Base-by-base conservation (phyloP, 2,329 filamentous ascomycete species). In the Pseudogymnoascus sp. region DNA sequence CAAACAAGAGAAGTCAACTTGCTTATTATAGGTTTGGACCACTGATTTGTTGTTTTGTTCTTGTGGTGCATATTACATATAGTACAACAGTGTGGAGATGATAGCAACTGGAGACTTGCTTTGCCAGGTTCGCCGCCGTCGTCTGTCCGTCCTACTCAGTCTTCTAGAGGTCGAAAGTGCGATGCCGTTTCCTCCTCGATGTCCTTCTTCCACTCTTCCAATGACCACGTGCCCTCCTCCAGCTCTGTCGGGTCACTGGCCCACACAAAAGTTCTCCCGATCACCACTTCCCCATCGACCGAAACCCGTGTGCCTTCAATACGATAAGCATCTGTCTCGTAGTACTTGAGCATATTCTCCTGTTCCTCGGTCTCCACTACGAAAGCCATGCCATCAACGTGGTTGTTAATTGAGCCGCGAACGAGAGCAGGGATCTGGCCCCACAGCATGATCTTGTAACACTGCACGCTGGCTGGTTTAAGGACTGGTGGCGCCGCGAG, bases 171-270 rank as follows among this genome's bases (percentile, higher is more conserved):
- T 61, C 44, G 63, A 65, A 67, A 67, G 40, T 67, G 65, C 26
- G 65, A 67, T 62, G 60, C 60, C 63, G 65, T 66, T 64, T 67
- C 63, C 63, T 67, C 63, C 44, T 66, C 65, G 19, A 67, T 63
- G 42, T 21, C 53, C 24, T 62, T 67, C 64, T 64, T 64, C 64
- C 64, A 67, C 37, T 65, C 64, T 62, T 67, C 64, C 59, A 65
- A 64, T 33, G 65, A 67, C 64, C 66, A 67, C 38, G 44, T 63
- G 31, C 66, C 65, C 38, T 65, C 66, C 3, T 26, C 63, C 42
- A 66, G 59, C 56, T 66, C 63, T 42, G 29, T 26, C 37, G 21
- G 38, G 37, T 66, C 63, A 61, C 11, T 53, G 50, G 47, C 47
- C 65, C 61, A 66, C 59, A 65, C 50, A 61, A 67, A 66, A 59